Percentiles rank a stretch among this genome's conserved stretches.
phyloP scores from a whole-genome alignment of 2,329 filamentous ascomycete genomes.

The Aspergillus aculeatus region DNA sequence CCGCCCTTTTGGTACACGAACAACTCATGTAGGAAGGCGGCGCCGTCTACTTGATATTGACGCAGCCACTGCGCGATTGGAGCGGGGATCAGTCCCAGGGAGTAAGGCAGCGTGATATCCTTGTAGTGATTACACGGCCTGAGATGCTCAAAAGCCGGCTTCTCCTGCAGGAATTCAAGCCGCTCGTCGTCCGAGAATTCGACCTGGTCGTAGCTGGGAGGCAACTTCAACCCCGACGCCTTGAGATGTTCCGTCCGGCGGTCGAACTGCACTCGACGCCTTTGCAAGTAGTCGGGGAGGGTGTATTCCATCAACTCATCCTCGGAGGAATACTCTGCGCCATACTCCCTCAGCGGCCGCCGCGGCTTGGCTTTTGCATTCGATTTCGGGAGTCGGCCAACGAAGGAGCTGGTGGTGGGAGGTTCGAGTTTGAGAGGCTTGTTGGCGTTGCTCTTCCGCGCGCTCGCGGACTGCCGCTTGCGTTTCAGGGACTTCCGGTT shows the following conservation, averaged over 20 bases:
- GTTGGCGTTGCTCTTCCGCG: conserved; percentile 44
- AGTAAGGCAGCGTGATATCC: conserved; percentile 72
- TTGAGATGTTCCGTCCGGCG: conserved; percentile 58
- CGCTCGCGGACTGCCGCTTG: conserved; percentile 52
- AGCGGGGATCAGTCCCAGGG: conserved; percentile 78
- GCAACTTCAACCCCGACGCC: conserved; percentile 69
- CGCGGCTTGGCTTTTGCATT: conserved; percentile 24
- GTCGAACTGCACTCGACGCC: conserved; percentile 70
- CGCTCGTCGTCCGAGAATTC: conserved; percentile 71
- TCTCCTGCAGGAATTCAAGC: conserved; percentile 63
- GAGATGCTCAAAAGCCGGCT: conserved; percentile 64
- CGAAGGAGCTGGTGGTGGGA: conserved; percentile 36
- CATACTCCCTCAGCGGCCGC: conserved; percentile 42
- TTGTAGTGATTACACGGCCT: conserved; percentile 68
- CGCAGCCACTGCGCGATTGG: conserved; percentile 88
- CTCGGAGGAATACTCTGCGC: conserved; percentile 51
- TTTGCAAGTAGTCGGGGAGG: conserved; percentile 70
- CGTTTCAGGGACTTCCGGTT: conserved; percentile 56
- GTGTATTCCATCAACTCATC: conserved; percentile 57
- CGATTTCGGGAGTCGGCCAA: conserved; percentile 33
- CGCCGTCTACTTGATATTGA: conserved; percentile 86
- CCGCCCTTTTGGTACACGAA: conserved; percentile 91
- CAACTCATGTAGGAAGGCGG: conserved; percentile 77
- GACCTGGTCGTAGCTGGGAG: conserved; percentile 73
- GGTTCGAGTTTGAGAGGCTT: conserved; percentile 48